Evolutionary conservation across 2,329 filamentous ascomycete species (phyloP).

Genomic region (Periconia sp.): DNA sequence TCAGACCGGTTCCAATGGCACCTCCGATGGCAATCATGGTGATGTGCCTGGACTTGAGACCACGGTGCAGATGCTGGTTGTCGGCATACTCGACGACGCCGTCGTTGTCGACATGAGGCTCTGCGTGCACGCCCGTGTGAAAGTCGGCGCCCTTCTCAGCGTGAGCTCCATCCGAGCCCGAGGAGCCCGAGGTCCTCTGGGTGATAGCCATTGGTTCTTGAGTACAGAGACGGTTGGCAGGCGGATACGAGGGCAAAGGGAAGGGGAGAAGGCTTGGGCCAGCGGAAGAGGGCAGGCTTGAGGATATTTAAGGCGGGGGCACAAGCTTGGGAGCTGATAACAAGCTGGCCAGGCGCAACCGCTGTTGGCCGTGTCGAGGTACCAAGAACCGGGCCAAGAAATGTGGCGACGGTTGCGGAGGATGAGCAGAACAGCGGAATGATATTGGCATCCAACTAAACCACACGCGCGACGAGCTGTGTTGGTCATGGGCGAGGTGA

Average conservation of each 20-base stretch:
- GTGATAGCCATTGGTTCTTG: conserved; percentile 8
- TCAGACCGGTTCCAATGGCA: conserved; percentile 71
- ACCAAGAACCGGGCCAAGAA: conserved; percentile 18
- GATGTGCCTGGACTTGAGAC: conserved; percentile 57
- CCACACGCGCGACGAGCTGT: no score
- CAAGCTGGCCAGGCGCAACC: conserved; percentile 6
- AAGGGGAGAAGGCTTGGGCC: background rate
- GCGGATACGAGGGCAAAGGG: background rate
- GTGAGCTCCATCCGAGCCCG: conserved; percentile 27
- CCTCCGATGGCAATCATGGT: conserved; percentile 73
- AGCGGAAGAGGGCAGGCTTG: background rate
- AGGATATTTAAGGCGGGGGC: background rate
- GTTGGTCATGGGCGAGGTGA: no score
- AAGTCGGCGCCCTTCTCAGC: conserved; percentile 26
- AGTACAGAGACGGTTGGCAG: background rate
- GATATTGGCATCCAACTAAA: no score
- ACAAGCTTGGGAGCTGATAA: conserved; percentile 4
- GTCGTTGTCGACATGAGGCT: conserved; percentile 18
- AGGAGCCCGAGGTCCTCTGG: conserved; percentile 13
- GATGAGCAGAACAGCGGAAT: conserved; percentile 2
- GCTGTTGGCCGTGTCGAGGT: conserved; percentile 8
- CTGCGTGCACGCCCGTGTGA: conserved; percentile 18
- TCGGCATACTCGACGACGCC: conserved; percentile 30
- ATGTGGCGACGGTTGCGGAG: conserved; percentile 1
- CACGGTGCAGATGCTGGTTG: conserved; percentile 51